Base-by-base conservation (phyloP, 495 filamentous ascomycete species). In the Diplogelasinospora grovesii region DNA sequence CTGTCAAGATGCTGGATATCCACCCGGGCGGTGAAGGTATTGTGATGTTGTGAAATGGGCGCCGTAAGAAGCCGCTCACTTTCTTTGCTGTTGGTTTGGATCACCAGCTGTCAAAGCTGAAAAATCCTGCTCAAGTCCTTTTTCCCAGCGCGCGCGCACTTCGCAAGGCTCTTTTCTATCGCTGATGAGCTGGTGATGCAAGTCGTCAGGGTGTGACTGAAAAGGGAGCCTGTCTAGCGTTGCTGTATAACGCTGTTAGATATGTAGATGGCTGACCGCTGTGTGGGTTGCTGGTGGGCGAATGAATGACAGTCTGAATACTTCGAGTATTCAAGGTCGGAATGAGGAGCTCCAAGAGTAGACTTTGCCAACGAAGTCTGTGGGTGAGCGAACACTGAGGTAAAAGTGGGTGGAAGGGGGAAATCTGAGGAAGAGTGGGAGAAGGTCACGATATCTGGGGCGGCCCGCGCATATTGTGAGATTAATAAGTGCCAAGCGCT, bases 341-440 rank as follows among this genome's bases (percentile, higher is more conserved):
- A 46, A 29, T 16, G 22, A 14, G 0, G 19, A 18, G 36, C 50
- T 60, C 53, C 48, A 51, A 53, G 43, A 50, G 53, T 57, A 69
- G 67, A 73, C 71, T 75, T 68, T 75, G 71, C 71, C 70, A 75
- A 75, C 71, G 71, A 71, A 73, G 70, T 60, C 70, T 67, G 54
- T 60, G 52, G 38, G 46, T 48, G 44, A 42, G 43, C 35, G 22
- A 25, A 21, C 18, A 21, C 26, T 32, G 37, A n/a, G 38, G 31
- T 36, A 23, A 36, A 20, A 23, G 42, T 24, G 48, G 29, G 39
- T 32, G 15, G 23, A 35, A 44, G 27, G 41, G 26, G 35, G 42
- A 37, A 31, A 40, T 22, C n/a, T 16, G 16, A 33, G 30, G 27
- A 36, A 35, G 38, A 16, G 20, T 9, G 41, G 34, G 34, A 38